Evolutionary conservation across 805 yeast species (phyloP).

Genomic region (Nakazawaea ishiwadae): DNA sequence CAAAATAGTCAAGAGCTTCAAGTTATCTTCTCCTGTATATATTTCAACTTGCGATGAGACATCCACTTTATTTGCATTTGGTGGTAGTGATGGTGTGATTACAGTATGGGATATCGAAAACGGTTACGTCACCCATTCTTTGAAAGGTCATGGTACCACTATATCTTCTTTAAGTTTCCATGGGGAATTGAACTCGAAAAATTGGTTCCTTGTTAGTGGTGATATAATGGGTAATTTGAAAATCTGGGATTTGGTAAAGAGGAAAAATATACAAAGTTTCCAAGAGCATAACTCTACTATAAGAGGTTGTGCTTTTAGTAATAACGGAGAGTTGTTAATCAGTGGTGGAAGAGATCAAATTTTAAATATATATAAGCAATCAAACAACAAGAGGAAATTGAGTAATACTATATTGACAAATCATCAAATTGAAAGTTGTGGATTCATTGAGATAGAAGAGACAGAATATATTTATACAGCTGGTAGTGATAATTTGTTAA

Average conservation of each 20-base stretch:
- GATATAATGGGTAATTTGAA: conserved; percentile 54
- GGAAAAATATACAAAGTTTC: conserved; percentile 54
- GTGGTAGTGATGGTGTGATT: conserved; percentile 91
- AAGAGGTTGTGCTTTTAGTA: conserved; percentile 69
- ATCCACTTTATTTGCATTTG: conserved; percentile 83
- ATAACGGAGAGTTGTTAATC: conserved; percentile 49
- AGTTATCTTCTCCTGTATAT: conserved; percentile 75
- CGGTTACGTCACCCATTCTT: conserved; percentile 81
- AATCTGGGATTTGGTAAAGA: conserved; percentile 64
- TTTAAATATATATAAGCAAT: conserved; percentile 50
- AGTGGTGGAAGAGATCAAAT: conserved; percentile 91
- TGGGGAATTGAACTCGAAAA: conserved; percentile 63
- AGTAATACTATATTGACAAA: conserved; percentile 65
- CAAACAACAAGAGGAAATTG: conserved; percentile 33
- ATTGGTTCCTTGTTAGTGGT: conserved; percentile 78
- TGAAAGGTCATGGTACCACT: conserved; percentile 92
- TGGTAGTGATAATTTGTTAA: conserved; percentile 70
- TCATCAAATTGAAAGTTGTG: conserved; percentile 70
- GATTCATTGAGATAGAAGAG: conserved; percentile 39
- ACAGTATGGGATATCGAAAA: conserved; percentile 91
- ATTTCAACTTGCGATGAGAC: conserved; percentile 74
- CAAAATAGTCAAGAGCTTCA: conserved; percentile 45
- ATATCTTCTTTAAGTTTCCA: conserved; percentile 68
- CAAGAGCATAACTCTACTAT: conserved; percentile 79
- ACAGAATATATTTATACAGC: conserved; percentile 56